Conservation (phyloP, 306 rosid species). For the Prunus dulcis region DNA sequence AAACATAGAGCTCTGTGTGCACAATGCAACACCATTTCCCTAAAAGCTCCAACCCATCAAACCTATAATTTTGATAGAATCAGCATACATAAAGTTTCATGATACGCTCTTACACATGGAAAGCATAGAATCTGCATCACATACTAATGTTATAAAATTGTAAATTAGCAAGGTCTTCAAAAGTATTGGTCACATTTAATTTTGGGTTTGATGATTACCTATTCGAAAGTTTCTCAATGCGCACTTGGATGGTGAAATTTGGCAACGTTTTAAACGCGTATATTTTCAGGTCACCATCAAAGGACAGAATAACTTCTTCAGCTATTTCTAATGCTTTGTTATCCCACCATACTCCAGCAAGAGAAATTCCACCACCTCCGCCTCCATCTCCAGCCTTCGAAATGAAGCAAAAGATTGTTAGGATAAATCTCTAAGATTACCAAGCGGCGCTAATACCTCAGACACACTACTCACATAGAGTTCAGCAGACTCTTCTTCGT, state of each 20-base stretch:
- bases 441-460: background rate
- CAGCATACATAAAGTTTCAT: background rate
- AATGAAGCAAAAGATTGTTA: conserved; percentile 8
- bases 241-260: conserved; percentile 71
- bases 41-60: background rate
- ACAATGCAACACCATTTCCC: background rate
- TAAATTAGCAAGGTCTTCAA: background rate
- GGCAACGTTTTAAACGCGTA: conserved; percentile 73
- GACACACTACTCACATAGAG: conserved; percentile 51
- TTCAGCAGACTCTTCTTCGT: conserved; percentile 36
- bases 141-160: background rate
- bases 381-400: conserved; percentile 88
- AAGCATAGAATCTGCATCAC: background rate
- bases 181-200: background rate
- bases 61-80: background rate
- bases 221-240: conserved; percentile 74
- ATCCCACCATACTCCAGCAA: conserved; percentile 95
- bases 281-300: conserved; percentile 66
- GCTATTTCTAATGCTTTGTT: conserved; percentile 73
- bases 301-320: conserved; percentile 61
- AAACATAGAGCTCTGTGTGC: background rate
- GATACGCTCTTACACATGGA: background rate
- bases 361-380: conserved; percentile 84
- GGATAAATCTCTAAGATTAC: background rate
- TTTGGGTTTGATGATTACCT: conserved; percentile 45